Evolutionary conservation across 108 stramenopile species (phyloP).

Genomic region (Licmophora abbreviata): DNA sequence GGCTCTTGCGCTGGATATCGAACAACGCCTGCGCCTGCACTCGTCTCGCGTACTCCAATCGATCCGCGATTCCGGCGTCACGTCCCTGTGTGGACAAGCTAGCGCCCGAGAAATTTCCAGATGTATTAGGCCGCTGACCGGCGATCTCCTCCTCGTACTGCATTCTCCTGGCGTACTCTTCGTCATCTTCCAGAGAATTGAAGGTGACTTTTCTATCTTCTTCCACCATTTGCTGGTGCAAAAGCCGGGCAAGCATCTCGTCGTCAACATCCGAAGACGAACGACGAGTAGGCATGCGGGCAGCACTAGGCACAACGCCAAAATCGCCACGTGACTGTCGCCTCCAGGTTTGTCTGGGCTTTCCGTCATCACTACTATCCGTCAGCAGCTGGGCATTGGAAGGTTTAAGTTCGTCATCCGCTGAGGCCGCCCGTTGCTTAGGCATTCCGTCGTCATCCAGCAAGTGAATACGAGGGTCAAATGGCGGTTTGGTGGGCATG

Average conservation of each 20-base stretch:
- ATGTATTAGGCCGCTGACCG: too few relatives aligned
- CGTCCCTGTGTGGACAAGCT: too few relatives aligned
- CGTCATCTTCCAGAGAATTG: neutral
- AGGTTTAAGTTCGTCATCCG: too few relatives aligned
- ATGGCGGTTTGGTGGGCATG: neutral
- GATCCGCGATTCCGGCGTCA: too few relatives aligned
- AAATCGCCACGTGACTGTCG: neutral
- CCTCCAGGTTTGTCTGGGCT: neutral
- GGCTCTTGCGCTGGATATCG: neutral
- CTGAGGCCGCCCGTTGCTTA: too few relatives aligned
- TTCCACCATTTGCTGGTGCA: conserved; percentile 18
- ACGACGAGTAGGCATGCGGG: neutral
- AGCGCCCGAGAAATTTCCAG: too few relatives aligned
- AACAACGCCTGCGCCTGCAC: neutral
- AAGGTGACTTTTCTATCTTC: conserved; percentile 10
- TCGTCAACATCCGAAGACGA: conserved; percentile 6
- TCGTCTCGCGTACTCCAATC: conserved; percentile 1
- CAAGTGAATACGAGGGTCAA: neutral
- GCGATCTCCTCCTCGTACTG: conserved; percentile 1
- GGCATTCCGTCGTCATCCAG: neutral
- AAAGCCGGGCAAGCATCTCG: conserved; percentile 16
- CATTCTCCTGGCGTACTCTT: conserved; percentile 1
- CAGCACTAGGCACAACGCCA: neutral
- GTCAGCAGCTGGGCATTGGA: too few relatives aligned
- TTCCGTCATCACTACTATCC: too few relatives aligned